Evolutionary conservation across 768 basidiomycete genomes (phyloP), one percentile per base, ranked within the genome.

Genomic region (Goffeauzyma gilvescens): DNA sequence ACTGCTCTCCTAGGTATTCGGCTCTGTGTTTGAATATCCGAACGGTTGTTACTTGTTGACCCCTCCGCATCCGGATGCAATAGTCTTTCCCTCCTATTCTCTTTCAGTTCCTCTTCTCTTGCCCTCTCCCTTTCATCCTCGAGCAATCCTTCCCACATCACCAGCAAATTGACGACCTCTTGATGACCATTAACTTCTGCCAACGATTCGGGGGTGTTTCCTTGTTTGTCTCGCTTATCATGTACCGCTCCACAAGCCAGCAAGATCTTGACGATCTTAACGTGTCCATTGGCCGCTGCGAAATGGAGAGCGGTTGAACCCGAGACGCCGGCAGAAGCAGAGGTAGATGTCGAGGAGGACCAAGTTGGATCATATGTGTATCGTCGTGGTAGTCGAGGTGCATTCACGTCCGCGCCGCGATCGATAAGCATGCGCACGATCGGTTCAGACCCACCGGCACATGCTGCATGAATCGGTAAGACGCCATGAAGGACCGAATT

Each of bases 321-420:
- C 57, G 56, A 31, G 4, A 50, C 53, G 9, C 56, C 55, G 9
- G 51, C 17, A n/a, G 44, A 31, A 8, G 31, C 37, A 25, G 42
- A 28, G 2, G 32, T 21, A 26, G 39, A 32, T 41, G 25, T 24
- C 26, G 37, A 40, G 17, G 10, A 34, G n/a, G 32, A 21, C n/a
- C 24, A 32, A 35, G 43, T 12, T 18, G 17, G 30, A 22, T 25
- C 15, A 15, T 35, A 13, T 25, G 21, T 65, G 56, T 67, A 68
- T 30, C 66, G 51, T 28, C 66, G 51, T 2, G 68, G 67, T 6
- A 70, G 52, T 38, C 89, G 76, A 41, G 85, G 79, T 4, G 87
- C 87, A 65, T 96, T 96, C 23, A 95, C 90, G 59, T 98, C 93
- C n/a, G 93, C 93, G 17, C 93, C 90, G 45, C 76, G 69, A 48